Base-by-base conservation (phyloP, 2,329 filamentous ascomycete genomes). In the Fusarium austroafricanum region DNA sequence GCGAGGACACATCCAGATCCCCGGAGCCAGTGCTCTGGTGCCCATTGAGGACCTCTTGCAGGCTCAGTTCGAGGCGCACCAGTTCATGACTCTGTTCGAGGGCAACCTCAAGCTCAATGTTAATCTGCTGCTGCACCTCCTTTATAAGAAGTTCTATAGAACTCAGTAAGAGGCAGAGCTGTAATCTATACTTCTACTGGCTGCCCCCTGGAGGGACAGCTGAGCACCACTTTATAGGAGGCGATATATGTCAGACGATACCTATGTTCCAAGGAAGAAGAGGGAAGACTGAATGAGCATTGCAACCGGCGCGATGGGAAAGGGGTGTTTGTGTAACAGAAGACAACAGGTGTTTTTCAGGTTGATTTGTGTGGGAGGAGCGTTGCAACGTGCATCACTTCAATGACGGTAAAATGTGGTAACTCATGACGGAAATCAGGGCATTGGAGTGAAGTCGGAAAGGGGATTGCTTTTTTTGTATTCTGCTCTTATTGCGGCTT, bases 101-200 rank as follows among this genome's bases (percentile, higher is more conserved):
- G 90, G 90, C 55, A 87, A 86, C 67, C 85, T 97, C 76, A 90
- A 92, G 80, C 87, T 99, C 75, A 98, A 98, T 79, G 96, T 99
- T 75, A 99, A 99, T 83, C 80, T 99, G 76, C 89, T 99, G 81
- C 84, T 99, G 84, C 96, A 99, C 85, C 84, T 98, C 79, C 87
- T 99, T 72, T 98, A 98, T 85, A 97, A 96, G 87, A 99, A 99
- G 86, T 99, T 99, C 80, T 99, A 99, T 78, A 83, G 89, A 65
- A 90, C 89, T 62, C 88, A 90, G 75, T 89, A 81, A 81, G 38
- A 52, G 51, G 28, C 33, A 55, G 43, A 23, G 51, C 44, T 28
- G 37, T 53, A 38, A 55, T 58, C 23, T 63, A 54, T 55, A 55
- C 49, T 55, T 54, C 38, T 40, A 51, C 37, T 35, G 53, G 49